Conservation (phyloP, 768 basidiomycete species). For the Naganishia antarctica region DNA sequence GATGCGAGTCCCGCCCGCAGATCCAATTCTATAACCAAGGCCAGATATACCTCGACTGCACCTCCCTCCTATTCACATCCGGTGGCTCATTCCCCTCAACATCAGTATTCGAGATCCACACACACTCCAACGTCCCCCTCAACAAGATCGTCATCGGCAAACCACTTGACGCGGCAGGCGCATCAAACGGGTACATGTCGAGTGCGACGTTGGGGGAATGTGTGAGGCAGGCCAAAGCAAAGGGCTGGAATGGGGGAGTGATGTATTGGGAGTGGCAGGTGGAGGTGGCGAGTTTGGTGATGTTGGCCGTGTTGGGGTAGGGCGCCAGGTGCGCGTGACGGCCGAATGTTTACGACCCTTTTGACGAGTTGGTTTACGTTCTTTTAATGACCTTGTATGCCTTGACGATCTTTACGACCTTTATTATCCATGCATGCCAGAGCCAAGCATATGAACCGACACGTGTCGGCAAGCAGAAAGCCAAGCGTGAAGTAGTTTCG, state of each 20-base stretch:
- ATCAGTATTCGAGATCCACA: slow-evolving; percentile 60
- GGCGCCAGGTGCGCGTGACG: background rate
- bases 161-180: slow-evolving; percentile 57
- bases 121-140: slow-evolving; percentile 56
- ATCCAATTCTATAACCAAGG: slow-evolving; percentile 50
- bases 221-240: slow-evolving; percentile 58
- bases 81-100: slow-evolving; percentile 62
- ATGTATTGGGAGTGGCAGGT: slow-evolving; percentile 49
- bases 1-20: slow-evolving; percentile 24
- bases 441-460: no score
- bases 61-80: slow-evolving; percentile 57
- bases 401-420: background rate
- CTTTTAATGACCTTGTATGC: background rate
- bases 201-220: slow-evolving; percentile 60
- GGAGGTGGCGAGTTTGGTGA: slow-evolving; percentile 3
- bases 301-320: slow-evolving; percentile 6
- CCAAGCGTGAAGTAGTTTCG: no score
- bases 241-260: slow-evolving; percentile 58
- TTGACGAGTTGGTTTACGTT: background rate
- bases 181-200: slow-evolving; percentile 59
- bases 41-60: slow-evolving; percentile 38
- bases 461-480: no score
- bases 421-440: background rate
- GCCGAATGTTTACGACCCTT: background rate
- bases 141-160: slow-evolving; percentile 73